phyloP scores from a whole-genome alignment of 805 yeast genomes.

The Suhomyces faveliae region DNA sequence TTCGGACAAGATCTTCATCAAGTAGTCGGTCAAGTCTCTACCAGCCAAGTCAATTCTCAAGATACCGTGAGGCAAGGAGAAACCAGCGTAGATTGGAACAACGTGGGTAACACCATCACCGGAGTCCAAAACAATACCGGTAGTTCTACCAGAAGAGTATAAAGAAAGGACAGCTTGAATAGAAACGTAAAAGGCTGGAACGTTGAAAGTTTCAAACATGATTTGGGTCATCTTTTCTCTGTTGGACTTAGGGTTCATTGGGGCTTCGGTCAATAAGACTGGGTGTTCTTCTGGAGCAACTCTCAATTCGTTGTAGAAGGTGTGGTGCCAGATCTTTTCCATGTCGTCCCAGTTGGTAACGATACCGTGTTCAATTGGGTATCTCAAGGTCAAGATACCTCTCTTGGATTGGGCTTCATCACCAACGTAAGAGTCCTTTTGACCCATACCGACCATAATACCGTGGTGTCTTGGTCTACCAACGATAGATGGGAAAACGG shows the following conservation, averaged over 20 bases:
- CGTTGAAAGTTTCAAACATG: conserved; percentile 98
- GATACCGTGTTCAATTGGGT: conserved; percentile 99
- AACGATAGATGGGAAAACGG: conserved; percentile 99
- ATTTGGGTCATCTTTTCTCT: conserved; percentile 99
- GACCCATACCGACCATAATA: conserved; percentile 99
- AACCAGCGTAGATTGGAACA: conserved; percentile 99
- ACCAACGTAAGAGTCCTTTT: conserved; percentile 99
- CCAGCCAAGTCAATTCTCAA: conserved; percentile 99
- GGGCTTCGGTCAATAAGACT: conserved; percentile 98
- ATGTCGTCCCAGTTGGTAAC: conserved; percentile 99
- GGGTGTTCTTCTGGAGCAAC: conserved; percentile 99
- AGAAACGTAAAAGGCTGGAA: conserved; percentile 98
- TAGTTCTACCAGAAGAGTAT: conserved; percentile 99
- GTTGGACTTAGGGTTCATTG: conserved; percentile 99
- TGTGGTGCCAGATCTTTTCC: conserved; percentile 99
- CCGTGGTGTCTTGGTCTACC: conserved; percentile 99
- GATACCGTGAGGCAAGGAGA: conserved; percentile 98
- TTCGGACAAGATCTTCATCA: conserved; percentile 97
- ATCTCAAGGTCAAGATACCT: conserved; percentile 98
- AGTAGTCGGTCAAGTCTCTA: conserved; percentile 98
- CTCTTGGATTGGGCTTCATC: conserved; percentile 99
- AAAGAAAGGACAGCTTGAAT: conserved; percentile 98
- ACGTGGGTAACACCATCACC: conserved; percentile 99
- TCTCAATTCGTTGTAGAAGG: conserved; percentile 99
- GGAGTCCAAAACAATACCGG: conserved; percentile 98